Base-by-base conservation (phyloP, 1,284 basidiomycete species). In the Mycena citricolor region DNA sequence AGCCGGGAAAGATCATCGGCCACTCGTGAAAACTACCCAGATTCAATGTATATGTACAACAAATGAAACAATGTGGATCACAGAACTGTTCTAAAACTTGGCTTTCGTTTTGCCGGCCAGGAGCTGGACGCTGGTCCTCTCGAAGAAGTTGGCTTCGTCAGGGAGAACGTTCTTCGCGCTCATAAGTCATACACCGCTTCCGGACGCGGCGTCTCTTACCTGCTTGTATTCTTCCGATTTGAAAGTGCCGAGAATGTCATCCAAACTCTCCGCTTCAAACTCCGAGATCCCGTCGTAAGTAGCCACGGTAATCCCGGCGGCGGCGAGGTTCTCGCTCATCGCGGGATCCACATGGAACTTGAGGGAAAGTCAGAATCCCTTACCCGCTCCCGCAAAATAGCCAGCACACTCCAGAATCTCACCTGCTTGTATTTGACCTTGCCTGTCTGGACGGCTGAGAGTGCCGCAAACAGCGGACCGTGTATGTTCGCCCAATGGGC, bases 1-100 rank as follows among this genome's bases (percentile, higher is more conserved):
- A 56, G 17, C 57, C 71, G 4, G 62, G 65, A 40, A 57, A 51
- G 0, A 59, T 71, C 8, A 55, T 67, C 16, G 71, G 74, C 0
- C 65, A 69, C 32, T 19, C n/a, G 14, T 58, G 21, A 45, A 8
- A 62, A 66, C n/a, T n/a, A n/a, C n/a, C n/a, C n/a, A n/a, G n/a
- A n/a, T n/a, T n/a, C n/a, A n/a, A n/a, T n/a, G n/a, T n/a, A n/a
- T n/a, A n/a, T n/a, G n/a, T n/a, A n/a, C n/a, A n/a, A n/a, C n/a
- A n/a, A n/a, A n/a, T n/a, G n/a, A n/a, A n/a, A n/a, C n/a, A n/a
- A n/a, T n/a, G n/a, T n/a, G n/a, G n/a, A n/a, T n/a, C n/a, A n/a
- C n/a, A n/a, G n/a, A n/a, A n/a, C n/a, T n/a, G n/a, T n/a, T n/a
- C n/a, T n/a, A n/a, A n/a, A n/a, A n/a, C n/a, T n/a, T n/a, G n/a